A percentile compares a stretch with the other conserved stretches of the same genome.
phyloP scores from a whole-genome alignment of 78 protist species.

The Dictyostelium purpureum region DNA sequence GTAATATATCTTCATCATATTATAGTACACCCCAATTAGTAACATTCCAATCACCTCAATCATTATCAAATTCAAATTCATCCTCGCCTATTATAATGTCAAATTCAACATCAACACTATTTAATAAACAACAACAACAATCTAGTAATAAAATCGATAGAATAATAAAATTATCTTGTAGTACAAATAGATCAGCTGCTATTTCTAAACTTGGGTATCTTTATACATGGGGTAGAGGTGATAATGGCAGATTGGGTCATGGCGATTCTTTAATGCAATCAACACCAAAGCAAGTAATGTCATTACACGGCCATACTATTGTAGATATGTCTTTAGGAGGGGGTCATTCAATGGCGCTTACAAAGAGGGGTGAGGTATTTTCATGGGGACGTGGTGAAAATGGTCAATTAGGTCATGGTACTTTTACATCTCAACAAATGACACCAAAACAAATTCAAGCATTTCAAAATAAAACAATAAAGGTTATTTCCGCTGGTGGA shows the following conservation, averaged over 20 bases:
- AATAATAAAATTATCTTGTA: constrained; percentile 3
- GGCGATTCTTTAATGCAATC: constrained; percentile 5
- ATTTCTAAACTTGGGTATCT: constrained; percentile 1
- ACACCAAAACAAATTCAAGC: constrained; percentile 34
- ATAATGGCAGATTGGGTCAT: constrained; percentile 56
- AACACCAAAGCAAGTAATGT: constrained; percentile 26
- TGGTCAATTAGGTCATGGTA: constrained; percentile 64
- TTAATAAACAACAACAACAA: too few species aligned
- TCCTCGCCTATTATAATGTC: too few species aligned
- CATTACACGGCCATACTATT: constrained; percentile 1
- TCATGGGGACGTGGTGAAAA: constrained; percentile 49
- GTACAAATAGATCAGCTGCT: constrained; percentile 24
- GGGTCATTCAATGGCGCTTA: constrained; percentile 59
- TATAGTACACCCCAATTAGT: neutral
- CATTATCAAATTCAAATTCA: too few species aligned
- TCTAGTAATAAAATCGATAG: neutral
- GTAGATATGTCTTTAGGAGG: constrained; percentile 44
- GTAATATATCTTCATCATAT: neutral
- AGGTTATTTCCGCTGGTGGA: constrained; percentile 47
- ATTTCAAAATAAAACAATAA: neutral
- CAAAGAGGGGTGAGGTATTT: constrained; percentile 21
- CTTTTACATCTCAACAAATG: neutral
- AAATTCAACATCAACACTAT: too few species aligned
- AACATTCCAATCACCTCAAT: neutral
- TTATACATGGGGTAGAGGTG: constrained; percentile 69